Evolutionary conservation across 495 filamentous ascomycete species (phyloP).

Genomic region (Bryoglossum gracile): DNA sequence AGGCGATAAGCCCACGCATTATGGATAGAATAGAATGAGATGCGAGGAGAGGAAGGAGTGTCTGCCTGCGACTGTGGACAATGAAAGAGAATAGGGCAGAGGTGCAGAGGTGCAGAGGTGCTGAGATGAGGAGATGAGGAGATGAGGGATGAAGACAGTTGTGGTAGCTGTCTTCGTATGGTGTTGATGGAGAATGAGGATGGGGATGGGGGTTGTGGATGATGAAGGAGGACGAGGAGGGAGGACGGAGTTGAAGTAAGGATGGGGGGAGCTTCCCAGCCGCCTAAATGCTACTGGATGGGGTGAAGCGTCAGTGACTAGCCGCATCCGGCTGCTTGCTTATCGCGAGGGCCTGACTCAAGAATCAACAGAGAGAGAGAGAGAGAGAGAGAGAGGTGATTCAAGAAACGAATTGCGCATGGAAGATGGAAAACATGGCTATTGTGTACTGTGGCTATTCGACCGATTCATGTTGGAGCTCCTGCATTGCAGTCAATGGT

Average conservation of each 20-base stretch:
- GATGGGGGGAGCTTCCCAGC: constrained; percentile 22
- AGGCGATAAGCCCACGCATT: constrained; percentile 26
- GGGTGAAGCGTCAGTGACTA: constrained; percentile 1
- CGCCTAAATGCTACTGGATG: constrained; percentile 8
- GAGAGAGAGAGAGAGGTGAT: no score
- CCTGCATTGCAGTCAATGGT: no score
- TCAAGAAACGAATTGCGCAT: no score
- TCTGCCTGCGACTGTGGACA: constrained; percentile 25
- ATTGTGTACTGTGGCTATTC: no score
- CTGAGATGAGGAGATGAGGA: constrained; percentile 39
- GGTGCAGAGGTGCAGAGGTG: no score
- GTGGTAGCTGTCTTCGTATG: constrained; percentile 12
- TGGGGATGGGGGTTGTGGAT: constrained; percentile 21
- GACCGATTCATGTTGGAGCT: no score
- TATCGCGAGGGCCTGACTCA: no score
- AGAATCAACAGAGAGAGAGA: no score
- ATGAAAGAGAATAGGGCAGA: constrained; percentile 35
- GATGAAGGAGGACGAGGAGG: constrained; percentile 24
- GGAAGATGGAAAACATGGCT: no score
- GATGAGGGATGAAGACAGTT: constrained; percentile 30
- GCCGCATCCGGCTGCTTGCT: constrained; percentile 1
- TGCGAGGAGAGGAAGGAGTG: constrained; percentile 9
- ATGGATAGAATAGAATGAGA: constrained; percentile 11
- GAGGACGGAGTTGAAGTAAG: constrained; percentile 26
- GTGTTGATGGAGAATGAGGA: constrained; percentile 17